Evolutionary conservation across 2,329 filamentous ascomycete species (phyloP), one percentile per base, ranked within the genome.

Genomic region (Aspergillus vadensis): DNA sequence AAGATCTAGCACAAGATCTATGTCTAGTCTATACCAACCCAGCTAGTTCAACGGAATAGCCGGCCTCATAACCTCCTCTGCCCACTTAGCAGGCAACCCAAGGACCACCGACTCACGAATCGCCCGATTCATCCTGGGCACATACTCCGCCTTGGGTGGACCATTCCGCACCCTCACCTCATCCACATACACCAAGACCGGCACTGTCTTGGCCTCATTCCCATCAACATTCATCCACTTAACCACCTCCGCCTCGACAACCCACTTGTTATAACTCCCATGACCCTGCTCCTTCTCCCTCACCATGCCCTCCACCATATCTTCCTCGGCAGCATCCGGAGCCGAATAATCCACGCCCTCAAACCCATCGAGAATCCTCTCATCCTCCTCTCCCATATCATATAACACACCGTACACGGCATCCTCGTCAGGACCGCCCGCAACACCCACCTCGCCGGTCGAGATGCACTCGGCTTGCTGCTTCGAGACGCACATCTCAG

Each of bases 111-210:
- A 71, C 65, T 80, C 77, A 8, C 67, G 59, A 64, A 79, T 77
- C n/a, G 70, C 77, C 32, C 77, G 69, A 61, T 79, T 79, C 77
- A 79, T 79, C 55, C 77, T 63, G 3, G 67, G 71, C 39, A 79
- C 72, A 64, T 80, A 80, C 65, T 79, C 76, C 7, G 66, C 61
- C 39, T 70, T 76, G 2, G 78, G 76, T 32, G 62, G 56, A 0
- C 70, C 73, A 15, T 72, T 58, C 15, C 53, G 44, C 12, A 77
- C 72, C 32, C 74, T 69, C 56, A 72, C 55, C 64, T 80, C 77
- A 69, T 80, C 77, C 9, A 80, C 72, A 70, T 80, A 80, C 17
- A 79, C 74, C 59, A 79, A 63, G 9, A 71, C 74, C 9, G 62
- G 68, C 57, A 74, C 62, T 32, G 64, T 47, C 7, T 62, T 61